Conservation (phyloP, 2,329 filamentous ascomycete species). For the Pyricularia grisea region DNA sequence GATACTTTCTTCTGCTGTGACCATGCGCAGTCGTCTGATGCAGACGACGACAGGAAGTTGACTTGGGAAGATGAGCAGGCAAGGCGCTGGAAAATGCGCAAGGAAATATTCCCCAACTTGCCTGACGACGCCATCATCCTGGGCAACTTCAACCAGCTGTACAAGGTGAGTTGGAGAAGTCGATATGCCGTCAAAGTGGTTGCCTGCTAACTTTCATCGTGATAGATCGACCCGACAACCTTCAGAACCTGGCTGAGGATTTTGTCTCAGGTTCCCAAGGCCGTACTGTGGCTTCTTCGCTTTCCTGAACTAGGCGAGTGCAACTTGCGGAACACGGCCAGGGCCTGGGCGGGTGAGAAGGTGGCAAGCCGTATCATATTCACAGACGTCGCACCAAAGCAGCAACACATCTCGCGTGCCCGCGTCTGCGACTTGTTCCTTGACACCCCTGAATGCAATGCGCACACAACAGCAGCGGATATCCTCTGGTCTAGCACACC, state of each 20-base stretch:
- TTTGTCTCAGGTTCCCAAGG: slow-evolving; percentile 72
- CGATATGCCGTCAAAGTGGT: not conserved
- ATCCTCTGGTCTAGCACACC: slow-evolving; percentile 95
- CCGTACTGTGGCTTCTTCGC: slow-evolving; percentile 89
- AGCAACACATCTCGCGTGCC: slow-evolving; percentile 84
- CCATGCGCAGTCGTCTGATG: slow-evolving; percentile 81
- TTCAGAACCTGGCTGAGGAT: slow-evolving; percentile 96
- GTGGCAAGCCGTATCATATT: slow-evolving; percentile 85
- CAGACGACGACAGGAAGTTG: slow-evolving; percentile 48
- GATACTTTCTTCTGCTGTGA: slow-evolving; percentile 99
- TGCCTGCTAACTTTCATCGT: not conserved
- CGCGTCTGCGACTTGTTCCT: slow-evolving; percentile 90
- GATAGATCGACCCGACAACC: slow-evolving; percentile 88
- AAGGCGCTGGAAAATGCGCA: slow-evolving; percentile 85
- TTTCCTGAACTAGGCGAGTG: slow-evolving; percentile 90
- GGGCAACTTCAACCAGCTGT: slow-evolving; percentile 97
- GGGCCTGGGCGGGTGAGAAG: slow-evolving; percentile 72
- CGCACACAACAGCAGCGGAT: slow-evolving; percentile 93
- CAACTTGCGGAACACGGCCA: slow-evolving; percentile 73
- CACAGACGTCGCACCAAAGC: slow-evolving; percentile 93
- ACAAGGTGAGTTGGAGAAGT: slow-evolving; percentile 59
- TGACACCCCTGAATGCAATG: slow-evolving; percentile 96
- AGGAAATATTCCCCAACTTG: slow-evolving; percentile 77
- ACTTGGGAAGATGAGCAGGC: slow-evolving; percentile 78
- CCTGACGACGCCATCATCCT: slow-evolving; percentile 80